phyloP scores from a whole-genome alignment of 2,329 filamentous ascomycete species.

The Chrysoporthe puriensis region DNA sequence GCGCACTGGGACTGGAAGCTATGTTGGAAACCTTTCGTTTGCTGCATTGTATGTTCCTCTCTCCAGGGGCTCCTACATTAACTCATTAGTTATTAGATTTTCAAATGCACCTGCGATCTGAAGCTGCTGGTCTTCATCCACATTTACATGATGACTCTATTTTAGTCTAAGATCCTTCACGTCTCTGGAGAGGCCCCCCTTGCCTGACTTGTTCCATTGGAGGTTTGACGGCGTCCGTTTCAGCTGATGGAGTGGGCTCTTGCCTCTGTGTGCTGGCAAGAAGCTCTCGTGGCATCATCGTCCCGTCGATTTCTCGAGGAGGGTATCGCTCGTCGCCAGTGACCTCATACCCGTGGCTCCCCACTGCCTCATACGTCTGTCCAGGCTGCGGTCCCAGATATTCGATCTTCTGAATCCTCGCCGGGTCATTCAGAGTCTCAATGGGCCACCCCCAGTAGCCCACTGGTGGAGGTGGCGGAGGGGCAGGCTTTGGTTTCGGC shows the following conservation, averaged over 20 bases:
- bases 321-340: constrained; percentile 9
- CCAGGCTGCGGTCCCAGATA: constrained; percentile 5
- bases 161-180: not conserved
- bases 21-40: too few species aligned
- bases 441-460: constrained; percentile 6
- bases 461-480: not conserved
- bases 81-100: too few species aligned
- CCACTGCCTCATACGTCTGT: not conserved
- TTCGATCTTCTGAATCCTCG: not conserved
- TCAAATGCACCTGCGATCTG: not conserved
- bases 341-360: constrained; percentile 6
- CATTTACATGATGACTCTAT: not conserved
- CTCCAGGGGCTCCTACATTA: too few species aligned
- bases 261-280: not conserved
- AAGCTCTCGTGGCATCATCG: constrained; percentile 2
- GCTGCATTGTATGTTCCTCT: too few species aligned
- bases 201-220: not conserved
- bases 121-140: not conserved
- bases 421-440: not conserved
- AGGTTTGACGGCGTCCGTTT: not conserved
- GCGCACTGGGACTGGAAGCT: too few species aligned
- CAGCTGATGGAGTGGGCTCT: not conserved
- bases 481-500: not conserved
- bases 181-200: not conserved
- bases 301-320: constrained; percentile 1